Base-by-base conservation (phyloP, 140 eudicot species). In the Flaveria floridana region DNA sequence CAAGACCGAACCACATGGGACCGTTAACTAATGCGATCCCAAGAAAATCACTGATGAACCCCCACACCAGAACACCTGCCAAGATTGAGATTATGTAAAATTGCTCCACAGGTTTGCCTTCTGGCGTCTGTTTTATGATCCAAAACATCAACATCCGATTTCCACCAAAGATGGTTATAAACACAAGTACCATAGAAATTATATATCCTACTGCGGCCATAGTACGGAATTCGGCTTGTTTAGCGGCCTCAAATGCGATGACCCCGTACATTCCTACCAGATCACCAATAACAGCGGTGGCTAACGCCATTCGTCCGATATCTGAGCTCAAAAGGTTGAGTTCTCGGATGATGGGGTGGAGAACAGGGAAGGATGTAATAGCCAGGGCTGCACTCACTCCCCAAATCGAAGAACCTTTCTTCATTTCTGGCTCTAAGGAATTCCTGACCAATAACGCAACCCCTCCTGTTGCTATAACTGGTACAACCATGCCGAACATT, bases 1-100 rank as follows among this genome's bases (percentile, higher is more conserved):
- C 99, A 52, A 91, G 50, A 19, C 99, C 99, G 6, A 90, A 82
- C 96, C 94, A 90, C 71, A 91, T 76, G 3, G 99, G 87, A 66
- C 96, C 97, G 62, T 90, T 90, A 0, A 64, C 85, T 44, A 94
- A 76, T 12, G 97, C 97, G 0, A 89, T 8, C 25, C 99, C 99
- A 23, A 55, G 66, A 59, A 82, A 58, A 78, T 94, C 97, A 14
- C 89, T 69, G 7, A 86, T 5, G 73, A 90, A 90, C 0, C 86
- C 97, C 34, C 73, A 14, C 20, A 81, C 84, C 77, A 87, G 13
- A 50, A 94, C 96, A 2, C 83, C 87, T 30, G 89, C 59, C 79
- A 88, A 63, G 48, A 90, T 84, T 0, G 65, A 62, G 41, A 91
- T 13, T 15, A 94, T 80, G 66, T 82, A 94, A 13, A 76, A 72